phyloP scores from a whole-genome alignment of 192 early-diverging fungal species.

The Pilaira anomala region DNA sequence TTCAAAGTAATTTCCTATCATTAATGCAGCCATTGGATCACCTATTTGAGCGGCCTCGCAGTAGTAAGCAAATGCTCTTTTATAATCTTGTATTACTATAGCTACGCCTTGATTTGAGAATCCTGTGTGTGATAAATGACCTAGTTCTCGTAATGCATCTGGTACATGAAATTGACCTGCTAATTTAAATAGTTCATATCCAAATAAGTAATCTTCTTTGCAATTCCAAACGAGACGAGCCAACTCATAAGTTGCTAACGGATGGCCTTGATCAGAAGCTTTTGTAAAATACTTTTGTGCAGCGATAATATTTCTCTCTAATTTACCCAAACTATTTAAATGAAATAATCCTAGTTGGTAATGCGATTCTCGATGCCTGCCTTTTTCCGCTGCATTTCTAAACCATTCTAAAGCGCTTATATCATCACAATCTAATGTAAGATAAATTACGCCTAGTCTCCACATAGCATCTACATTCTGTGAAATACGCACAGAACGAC shows the following conservation, averaged over 20 bases:
- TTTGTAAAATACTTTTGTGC: constrained; percentile 23
- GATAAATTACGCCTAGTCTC: constrained; percentile 12
- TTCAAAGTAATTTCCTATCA: constrained; percentile 34
- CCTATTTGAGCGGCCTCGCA: constrained; percentile 21
- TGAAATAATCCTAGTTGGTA: constrained; percentile 30
- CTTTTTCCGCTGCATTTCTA: constrained; percentile 24
- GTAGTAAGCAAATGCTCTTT: constrained; percentile 27
- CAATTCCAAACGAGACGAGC: constrained; percentile 21
- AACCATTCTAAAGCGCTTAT: constrained; percentile 26
- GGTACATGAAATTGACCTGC: constrained; percentile 21
- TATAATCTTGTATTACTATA: constrained; percentile 30
- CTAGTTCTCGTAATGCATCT: constrained; percentile 20
- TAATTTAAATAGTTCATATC: constrained; percentile 13
- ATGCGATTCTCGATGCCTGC: constrained; percentile 12
- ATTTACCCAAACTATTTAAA: constrained; percentile 16
- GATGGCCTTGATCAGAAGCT: constrained; percentile 18
- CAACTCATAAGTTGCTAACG: constrained; percentile 23
- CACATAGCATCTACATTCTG: constrained; percentile 18
- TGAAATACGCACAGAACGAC: constrained; percentile 1
- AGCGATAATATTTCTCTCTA: constrained; percentile 14
- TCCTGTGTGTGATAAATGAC: constrained; percentile 29
- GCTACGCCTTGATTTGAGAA: not conserved
- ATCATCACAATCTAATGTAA: not conserved
- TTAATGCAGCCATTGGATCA: constrained; percentile 24
- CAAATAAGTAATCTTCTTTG: not conserved